These are phyloP conservation scores for Lasiodiplodia gonubiensis DNA, from an alignment of 2,329 filamentous ascomycete genomes.

Conservation along the genomic window DNA sequence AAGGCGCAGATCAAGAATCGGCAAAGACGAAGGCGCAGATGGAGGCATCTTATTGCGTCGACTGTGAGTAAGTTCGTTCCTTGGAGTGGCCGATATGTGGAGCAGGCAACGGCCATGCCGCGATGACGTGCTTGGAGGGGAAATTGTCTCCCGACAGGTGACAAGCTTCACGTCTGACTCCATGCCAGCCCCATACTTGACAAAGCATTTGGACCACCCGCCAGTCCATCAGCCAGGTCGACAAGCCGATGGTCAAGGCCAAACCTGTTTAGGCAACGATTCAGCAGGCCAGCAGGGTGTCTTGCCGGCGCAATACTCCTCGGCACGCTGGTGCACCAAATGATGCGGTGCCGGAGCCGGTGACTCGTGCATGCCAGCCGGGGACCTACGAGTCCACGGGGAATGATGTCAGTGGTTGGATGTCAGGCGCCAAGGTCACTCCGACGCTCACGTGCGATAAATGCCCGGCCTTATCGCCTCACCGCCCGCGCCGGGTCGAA, in stretches of 20 bases:
- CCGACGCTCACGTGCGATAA: slow-evolving; percentile 16
- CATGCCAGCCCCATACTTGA: neutral
- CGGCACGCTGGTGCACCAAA: neutral
- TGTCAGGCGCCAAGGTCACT: slow-evolving; percentile 19
- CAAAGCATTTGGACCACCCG: neutral
- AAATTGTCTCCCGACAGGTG: neutral
- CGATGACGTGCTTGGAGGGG: slow-evolving; percentile 21
- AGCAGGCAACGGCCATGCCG: neutral
- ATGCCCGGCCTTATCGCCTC: neutral
- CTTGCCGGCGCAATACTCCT: neutral
- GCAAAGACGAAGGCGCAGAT: slow-evolving; percentile 43
- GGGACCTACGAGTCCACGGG: neutral
- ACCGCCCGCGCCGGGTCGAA: slow-evolving; percentile 13
- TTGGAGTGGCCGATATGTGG: no score
- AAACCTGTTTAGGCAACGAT: neutral
- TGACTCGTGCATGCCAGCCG: slow-evolving; percentile 2
- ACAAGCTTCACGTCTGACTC: neutral
- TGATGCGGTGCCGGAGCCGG: slow-evolving; percentile 7
- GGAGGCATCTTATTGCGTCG: neutral
- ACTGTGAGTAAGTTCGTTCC: neutral
- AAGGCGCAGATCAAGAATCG: slow-evolving; percentile 57
- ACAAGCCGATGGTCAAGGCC: neutral
- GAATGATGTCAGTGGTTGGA: slow-evolving; percentile 12
- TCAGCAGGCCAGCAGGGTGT: neutral
- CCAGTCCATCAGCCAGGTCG: neutral